Evolutionary conservation across 345 rosid genomes (phyloP), one percentile per base, ranked within the genome.

Genomic region (Citrus glauca): DNA sequence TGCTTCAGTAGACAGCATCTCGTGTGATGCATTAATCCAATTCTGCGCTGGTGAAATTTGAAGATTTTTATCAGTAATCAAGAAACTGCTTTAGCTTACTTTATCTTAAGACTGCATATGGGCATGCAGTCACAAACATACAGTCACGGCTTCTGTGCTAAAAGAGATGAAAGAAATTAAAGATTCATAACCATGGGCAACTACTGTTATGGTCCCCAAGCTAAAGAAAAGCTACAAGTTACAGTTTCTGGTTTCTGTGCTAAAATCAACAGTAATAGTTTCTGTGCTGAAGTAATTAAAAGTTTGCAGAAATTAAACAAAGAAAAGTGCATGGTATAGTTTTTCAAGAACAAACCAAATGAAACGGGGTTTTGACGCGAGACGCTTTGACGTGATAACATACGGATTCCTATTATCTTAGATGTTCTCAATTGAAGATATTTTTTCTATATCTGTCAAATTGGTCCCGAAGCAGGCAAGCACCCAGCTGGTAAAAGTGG

Each of bases 101-200:
- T 45, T 45, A 45, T 45, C 50, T 13, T 11, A 13, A 45, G 50
- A 45, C 50, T 45, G 0, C 3, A 45, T 3, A 45, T 1, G 50
- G 17, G 50, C 50, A 45, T 45, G 50, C 50, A 13, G 50, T 42
- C 14, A 2, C 14, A 42, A 13, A 42, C 48, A 2, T 2, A 27
- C 27, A 61, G 77, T 62, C 14, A 19, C 63, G 69, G 57, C 27
- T 40, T 55, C 69, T 61, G 69, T 74, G 57, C 66, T 74, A 38
- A 60, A 74, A 74, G 60, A 14, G 60, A 69, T 35, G 0, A 2
- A 14, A 73, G 37, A 33, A 25, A 14, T n/a, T 25, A 37, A 59
- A 24, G 22, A 56, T 72, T 72, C 63, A 72, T 13, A 33, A 17
- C 13, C 64, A 22, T 56, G 74, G 28, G 7, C 28, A 55, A 57